Conservation (phyloP, 495 filamentous ascomycete species). For the Pyrenula aspistea region DNA sequence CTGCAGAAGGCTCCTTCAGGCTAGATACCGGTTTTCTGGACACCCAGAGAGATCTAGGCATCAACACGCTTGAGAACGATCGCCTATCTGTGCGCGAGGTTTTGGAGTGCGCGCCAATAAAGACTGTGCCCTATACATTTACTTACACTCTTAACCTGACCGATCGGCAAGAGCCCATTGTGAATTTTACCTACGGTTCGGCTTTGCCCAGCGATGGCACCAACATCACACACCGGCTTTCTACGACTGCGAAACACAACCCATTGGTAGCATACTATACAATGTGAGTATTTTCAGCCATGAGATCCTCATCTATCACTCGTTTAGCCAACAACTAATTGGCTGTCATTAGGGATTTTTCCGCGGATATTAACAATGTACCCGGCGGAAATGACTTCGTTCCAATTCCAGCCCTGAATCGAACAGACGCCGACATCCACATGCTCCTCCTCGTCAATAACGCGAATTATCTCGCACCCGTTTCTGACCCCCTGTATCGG, state of each 20-base stretch:
- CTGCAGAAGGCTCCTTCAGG: not conserved
- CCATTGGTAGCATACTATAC: not conserved
- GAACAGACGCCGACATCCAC: conserved; percentile 17
- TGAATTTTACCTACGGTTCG: not conserved
- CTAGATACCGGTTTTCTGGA: conserved; percentile 7
- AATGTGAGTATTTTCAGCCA: not conserved
- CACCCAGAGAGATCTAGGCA: conserved; percentile 17
- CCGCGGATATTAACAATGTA: not conserved
- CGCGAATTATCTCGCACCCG: conserved; percentile 10
- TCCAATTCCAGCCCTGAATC: conserved; percentile 11
- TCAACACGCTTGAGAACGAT: conserved; percentile 14
- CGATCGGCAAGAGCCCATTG: not conserved
- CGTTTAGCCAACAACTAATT: not conserved
- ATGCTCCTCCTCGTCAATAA: conserved; percentile 14
- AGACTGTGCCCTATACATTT: not conserved
- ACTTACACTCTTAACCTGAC: not conserved
- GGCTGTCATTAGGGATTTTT: not conserved
- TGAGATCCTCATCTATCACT: not conserved
- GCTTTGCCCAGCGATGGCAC: not conserved
- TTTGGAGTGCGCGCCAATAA: not conserved
- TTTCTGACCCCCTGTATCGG: conserved; percentile 11
- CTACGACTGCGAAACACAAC: not conserved
- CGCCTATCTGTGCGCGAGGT: not conserved
- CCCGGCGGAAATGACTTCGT: not conserved
- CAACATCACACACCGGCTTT: not conserved